A percentile compares a stretch with the other conserved stretches of the same genome.
Evolutionary conservation across 2,329 filamentous ascomycete genomes (phyloP).

Genomic region (Arthrobotrys pseudoclavata): DNA sequence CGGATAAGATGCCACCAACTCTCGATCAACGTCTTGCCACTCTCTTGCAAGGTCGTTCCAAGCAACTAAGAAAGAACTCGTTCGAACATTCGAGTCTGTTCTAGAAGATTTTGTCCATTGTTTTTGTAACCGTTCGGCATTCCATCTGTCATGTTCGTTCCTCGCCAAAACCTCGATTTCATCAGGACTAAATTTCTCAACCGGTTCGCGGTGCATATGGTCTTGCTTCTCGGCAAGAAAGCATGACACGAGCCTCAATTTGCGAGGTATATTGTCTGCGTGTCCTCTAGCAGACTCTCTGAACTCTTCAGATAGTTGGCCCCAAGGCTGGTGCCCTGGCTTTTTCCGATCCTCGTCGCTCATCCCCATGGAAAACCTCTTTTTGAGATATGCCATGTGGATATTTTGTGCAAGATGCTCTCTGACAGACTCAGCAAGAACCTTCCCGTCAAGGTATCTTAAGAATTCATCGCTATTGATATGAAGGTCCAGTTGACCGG

Average conservation of each 20-base stretch:
- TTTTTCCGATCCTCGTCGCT: constrained; percentile 29
- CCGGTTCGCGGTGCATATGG: constrained; percentile 36
- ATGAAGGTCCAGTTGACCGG: constrained; percentile 38
- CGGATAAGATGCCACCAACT: constrained; percentile 35
- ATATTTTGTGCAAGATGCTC: constrained; percentile 41
- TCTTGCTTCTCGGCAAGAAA: constrained; percentile 47
- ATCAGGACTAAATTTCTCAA: constrained; percentile 1
- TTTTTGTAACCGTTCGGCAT: constrained; percentile 43
- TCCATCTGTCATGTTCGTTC: constrained; percentile 45
- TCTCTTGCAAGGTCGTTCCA: constrained; percentile 40
- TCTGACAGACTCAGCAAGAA: constrained; percentile 38
- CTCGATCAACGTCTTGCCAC: constrained; percentile 50
- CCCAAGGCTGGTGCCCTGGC: constrained; percentile 32
- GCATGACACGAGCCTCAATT: constrained; percentile 36
- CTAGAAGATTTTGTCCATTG: constrained; percentile 33
- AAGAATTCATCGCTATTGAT: constrained; percentile 26
- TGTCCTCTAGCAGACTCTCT: constrained; percentile 46
- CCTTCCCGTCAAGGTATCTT: constrained; percentile 35
- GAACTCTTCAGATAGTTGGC: constrained; percentile 38
- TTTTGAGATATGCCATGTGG: constrained; percentile 29
- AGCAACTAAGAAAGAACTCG: constrained; percentile 40
- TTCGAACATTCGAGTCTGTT: neutral
- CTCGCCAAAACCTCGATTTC: constrained; percentile 33
- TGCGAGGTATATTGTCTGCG: constrained; percentile 45
- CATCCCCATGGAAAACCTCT: constrained; percentile 49